Base-by-base conservation (phyloP, 2,329 filamentous ascomycete genomes). In the Fusarium sp. region DNA sequence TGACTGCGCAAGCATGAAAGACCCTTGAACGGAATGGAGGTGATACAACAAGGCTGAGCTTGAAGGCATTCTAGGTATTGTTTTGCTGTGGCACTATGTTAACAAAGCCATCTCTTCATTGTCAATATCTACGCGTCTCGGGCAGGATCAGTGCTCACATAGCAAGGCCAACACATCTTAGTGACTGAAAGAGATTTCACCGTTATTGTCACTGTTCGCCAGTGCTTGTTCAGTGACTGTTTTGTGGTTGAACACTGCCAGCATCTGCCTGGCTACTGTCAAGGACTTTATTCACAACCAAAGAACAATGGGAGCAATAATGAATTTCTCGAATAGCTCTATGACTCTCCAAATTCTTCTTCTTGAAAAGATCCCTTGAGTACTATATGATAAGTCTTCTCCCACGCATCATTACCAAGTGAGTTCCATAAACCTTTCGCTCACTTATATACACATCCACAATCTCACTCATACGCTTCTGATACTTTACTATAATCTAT, bases 261-360 rank as follows among this genome's bases (percentile, higher is more conserved):
- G 30, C 24, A 31, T 45, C 38, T 47, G 39, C 30, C n/a, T 38
- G 22, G 26, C 10, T 45, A 57, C 54, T 54, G 45, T 33, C 22
- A 50, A 36, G 38, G 36, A 28, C n/a, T 50, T 24, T 16, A 60
- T 54, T 60, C 48, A 68, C 28, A 63, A 47, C 54, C 62, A 73
- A 50, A 31, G 41, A n/a, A 51, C 44, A 41, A 30, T 33, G 22
- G 10, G 22, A 33, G 48, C 22, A 39, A 59, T 41, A 28, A 47
- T 61, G 10, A n/a, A 35, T 38, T 47, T 35, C 28, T 16, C 33
- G 45, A 54, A 58, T 30, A 33, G 26, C 14, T 22, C 18, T 24
- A 6, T 31, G 8, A 15, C 31, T n/a, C 26, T 42, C 38, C 16
- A 2, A n/a, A 33, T 44, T 26, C 41, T 45, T 20, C 22, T 48